Percentiles rank a stretch among this genome's conserved stretches.
Conservation (phyloP, 2,329 filamentous ascomycete species). For the Curvularia spicifera region DNA sequence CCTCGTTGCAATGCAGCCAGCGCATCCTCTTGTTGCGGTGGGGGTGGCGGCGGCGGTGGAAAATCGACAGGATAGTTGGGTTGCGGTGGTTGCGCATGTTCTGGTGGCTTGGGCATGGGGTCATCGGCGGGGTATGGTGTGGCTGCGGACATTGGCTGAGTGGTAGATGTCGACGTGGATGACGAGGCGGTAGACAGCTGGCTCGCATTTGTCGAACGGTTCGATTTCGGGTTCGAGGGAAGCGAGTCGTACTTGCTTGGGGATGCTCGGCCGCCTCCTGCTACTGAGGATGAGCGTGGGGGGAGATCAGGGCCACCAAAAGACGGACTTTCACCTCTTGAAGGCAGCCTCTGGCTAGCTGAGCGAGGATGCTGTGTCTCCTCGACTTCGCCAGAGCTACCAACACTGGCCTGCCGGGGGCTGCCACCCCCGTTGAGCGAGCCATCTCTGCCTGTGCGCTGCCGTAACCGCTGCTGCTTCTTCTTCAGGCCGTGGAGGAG, state of each 20-base stretch:
- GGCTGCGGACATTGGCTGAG: constrained; percentile 77
- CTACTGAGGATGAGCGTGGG: constrained; percentile 56
- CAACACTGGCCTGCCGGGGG: constrained; percentile 48
- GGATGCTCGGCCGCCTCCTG: constrained; percentile 52
- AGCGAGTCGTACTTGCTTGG: constrained; percentile 52
- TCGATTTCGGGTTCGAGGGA: constrained; percentile 44
- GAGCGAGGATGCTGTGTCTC: constrained; percentile 52
- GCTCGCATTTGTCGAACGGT: constrained; percentile 43
- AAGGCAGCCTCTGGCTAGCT: constrained; percentile 51
- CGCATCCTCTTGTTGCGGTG: constrained; percentile 85
- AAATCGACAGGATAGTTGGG: constrained; percentile 60
- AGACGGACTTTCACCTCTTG: constrained; percentile 53
- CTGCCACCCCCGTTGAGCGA: constrained; percentile 46
- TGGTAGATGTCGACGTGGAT: constrained; percentile 71
- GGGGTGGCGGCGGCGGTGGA: constrained; percentile 74
- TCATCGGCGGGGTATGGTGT: constrained; percentile 73
- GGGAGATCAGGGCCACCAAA: constrained; percentile 53
- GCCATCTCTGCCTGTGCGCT: constrained; percentile 60
- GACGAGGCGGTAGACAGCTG: constrained; percentile 57
- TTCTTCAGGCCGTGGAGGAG: constrained; percentile 93
- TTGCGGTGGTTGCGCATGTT: constrained; percentile 32
- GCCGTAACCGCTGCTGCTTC: constrained; percentile 87
- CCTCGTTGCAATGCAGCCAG: constrained; percentile 89
- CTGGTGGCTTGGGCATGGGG: constrained; percentile 52
- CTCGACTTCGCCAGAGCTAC: constrained; percentile 43